Evolutionary conservation across 2,329 filamentous ascomycete genomes (phyloP).

Genomic region (Claviceps sorghi): DNA sequence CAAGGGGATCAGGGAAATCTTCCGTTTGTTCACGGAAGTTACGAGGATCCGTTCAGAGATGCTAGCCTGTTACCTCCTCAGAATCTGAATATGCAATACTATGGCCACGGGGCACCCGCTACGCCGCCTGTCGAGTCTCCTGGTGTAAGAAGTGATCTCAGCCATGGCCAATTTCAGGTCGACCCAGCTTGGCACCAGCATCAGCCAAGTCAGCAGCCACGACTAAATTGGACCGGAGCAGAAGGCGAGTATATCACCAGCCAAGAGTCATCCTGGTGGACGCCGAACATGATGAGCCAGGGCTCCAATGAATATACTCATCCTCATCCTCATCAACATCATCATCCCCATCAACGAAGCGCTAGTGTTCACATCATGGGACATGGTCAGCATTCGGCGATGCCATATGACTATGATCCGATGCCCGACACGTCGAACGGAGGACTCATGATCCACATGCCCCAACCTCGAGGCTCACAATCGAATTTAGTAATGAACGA

Average conservation of each 20-base stretch:
- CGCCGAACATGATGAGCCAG: conserved; percentile 16
- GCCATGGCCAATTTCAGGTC: conserved; percentile 13
- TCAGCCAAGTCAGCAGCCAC: conserved; percentile 12
- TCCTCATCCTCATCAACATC: not conserved
- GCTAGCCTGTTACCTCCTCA: conserved; percentile 11
- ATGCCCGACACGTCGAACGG: conserved; percentile 18
- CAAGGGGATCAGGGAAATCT: conserved; percentile 13
- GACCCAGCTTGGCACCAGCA: conserved; percentile 9
- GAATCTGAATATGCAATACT: conserved; percentile 15
- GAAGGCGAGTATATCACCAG: conserved; percentile 15
- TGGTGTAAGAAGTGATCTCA: conserved; percentile 18
- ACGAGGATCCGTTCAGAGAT: conserved; percentile 25
- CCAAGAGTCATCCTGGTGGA: conserved; percentile 18
- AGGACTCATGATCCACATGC: conserved; percentile 41
- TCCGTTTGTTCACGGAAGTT: conserved; percentile 22
- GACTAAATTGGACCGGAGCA: conserved; percentile 12
- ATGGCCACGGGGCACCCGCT: conserved; percentile 17
- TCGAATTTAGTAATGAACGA: conserved; percentile 24
- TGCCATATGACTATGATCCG: conserved; percentile 25
- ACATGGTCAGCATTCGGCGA: conserved; percentile 25
- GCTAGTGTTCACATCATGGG: conserved; percentile 25
- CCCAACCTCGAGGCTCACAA: conserved; percentile 24
- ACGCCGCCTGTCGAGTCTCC: conserved; percentile 27
- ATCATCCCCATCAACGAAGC: conserved; percentile 10
- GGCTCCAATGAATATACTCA: conserved; percentile 9